Evolutionary conservation across 2,329 filamentous ascomycete species (phyloP).

Genomic region (Microsporum ferrugineum): DNA sequence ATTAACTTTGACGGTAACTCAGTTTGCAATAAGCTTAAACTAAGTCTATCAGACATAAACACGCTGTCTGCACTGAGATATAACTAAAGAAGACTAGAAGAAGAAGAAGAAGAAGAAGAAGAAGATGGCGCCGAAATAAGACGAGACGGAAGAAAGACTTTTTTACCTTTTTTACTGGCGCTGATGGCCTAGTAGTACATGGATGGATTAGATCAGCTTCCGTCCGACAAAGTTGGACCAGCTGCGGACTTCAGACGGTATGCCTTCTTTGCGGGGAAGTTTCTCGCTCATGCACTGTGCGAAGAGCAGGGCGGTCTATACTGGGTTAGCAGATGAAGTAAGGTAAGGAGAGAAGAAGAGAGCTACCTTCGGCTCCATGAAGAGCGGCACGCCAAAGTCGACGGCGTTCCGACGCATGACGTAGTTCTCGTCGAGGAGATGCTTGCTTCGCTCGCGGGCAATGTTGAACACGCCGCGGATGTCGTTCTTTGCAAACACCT

Average conservation of each 20-base stretch:
- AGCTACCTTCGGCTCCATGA: slow-evolving; percentile 90
- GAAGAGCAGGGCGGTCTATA: slow-evolving; percentile 84
- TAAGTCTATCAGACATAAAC: too few species aligned
- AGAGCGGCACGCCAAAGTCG: slow-evolving; percentile 92
- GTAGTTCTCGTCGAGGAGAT: slow-evolving; percentile 83
- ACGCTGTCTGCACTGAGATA: too few species aligned
- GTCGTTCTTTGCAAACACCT: slow-evolving; percentile 94
- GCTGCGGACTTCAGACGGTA: slow-evolving; percentile 78
- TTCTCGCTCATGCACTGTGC: slow-evolving; percentile 96
- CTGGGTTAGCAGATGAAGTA: slow-evolving; percentile 7
- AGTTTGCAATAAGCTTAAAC: too few species aligned
- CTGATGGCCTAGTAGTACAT: too few species aligned
- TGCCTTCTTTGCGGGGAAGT: slow-evolving; percentile 75
- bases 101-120: too few species aligned
- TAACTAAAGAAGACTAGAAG: too few species aligned
- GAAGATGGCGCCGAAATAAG: too few species aligned
- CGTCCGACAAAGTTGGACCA: slow-evolving; percentile 94
- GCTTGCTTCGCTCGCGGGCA: slow-evolving; percentile 71
- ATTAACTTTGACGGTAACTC: too few species aligned
- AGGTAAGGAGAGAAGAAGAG: neutral
- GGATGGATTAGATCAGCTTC: slow-evolving; percentile 32
- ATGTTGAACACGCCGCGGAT: slow-evolving; percentile 95
- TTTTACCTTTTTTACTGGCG: too few species aligned
- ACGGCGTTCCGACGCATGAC: slow-evolving; percentile 98
- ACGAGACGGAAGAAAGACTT: too few species aligned